Evolutionary conservation across 202 grass and related monocot genomes (phyloP).

Genomic region (Hordeum pubiflorum): DNA sequence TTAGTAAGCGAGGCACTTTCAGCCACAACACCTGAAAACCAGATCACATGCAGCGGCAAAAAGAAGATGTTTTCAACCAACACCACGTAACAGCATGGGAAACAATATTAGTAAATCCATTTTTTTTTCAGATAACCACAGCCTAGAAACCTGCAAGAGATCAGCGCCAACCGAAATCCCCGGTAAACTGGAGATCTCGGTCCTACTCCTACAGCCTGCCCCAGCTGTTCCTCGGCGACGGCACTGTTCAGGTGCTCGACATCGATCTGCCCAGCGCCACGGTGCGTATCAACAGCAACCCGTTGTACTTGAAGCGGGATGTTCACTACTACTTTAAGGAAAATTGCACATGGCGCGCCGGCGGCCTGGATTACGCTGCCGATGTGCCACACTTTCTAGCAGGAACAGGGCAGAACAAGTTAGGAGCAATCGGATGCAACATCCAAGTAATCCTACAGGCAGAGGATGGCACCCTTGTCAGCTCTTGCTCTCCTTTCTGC

Average conservation of each 20-base stretch:
- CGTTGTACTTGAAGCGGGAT: too few relatives aligned
- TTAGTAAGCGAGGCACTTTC: background rate
- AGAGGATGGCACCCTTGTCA: background rate
- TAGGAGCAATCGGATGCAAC: background rate
- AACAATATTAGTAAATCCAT: too few relatives aligned
- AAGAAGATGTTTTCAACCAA: too few relatives aligned
- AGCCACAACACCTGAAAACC: too few relatives aligned
- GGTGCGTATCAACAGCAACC: background rate
- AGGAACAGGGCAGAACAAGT: background rate
- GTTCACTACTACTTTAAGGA: too few relatives aligned
- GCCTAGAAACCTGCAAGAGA: background rate
- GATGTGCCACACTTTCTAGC: background rate
- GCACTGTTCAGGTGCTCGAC: background rate
- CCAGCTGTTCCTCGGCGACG: slow-evolving; percentile 13
- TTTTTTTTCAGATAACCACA: background rate
- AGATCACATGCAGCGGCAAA: background rate
- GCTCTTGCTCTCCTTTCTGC: background rate
- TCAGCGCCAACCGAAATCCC: too few relatives aligned
- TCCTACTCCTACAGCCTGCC: background rate
- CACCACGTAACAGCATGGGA: too few relatives aligned
- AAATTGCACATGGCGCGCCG: background rate
- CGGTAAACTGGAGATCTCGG: too few relatives aligned
- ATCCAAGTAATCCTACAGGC: background rate
- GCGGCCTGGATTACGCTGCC: background rate
- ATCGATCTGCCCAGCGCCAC: background rate